These are phyloP conservation scores for Botrytis pseudocinerea DNA, from an alignment of 2,329 filamentous ascomycete genomes.

Conservation along the genomic window DNA sequence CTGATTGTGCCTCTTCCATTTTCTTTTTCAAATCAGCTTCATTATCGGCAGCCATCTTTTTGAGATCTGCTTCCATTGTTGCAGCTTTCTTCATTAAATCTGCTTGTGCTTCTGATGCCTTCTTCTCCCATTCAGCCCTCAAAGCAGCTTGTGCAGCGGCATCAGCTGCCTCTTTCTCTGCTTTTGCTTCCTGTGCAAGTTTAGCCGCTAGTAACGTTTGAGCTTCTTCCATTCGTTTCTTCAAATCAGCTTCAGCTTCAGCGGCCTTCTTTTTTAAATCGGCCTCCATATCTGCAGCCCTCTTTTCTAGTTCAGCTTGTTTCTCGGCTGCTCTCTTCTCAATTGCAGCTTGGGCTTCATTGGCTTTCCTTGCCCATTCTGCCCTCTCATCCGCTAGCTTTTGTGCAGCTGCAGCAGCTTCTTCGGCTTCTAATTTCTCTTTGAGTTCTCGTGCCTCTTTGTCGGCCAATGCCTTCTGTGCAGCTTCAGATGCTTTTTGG, in stretches of 20 bases:
- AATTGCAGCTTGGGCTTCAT: slow-evolving; percentile 45
- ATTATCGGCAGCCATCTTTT: slow-evolving; percentile 41
- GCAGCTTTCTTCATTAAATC: slow-evolving; percentile 43
- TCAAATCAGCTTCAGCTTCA: slow-evolving; percentile 29
- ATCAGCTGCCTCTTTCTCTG: slow-evolving; percentile 27
- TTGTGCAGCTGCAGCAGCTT: slow-evolving; percentile 47
- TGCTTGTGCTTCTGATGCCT: slow-evolving; percentile 30
- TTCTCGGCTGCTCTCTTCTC: slow-evolving; percentile 30
- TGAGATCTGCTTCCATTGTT: slow-evolving; percentile 37
- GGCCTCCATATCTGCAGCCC: slow-evolving; percentile 21
- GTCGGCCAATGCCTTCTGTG: slow-evolving; percentile 49
- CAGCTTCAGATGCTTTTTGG: slow-evolving; percentile 29
- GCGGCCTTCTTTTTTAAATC: slow-evolving; percentile 27
- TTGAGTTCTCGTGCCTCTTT: slow-evolving; percentile 40
- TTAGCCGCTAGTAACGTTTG: slow-evolving; percentile 13
- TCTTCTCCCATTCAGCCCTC: slow-evolving; percentile 29
- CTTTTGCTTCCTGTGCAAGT: slow-evolving; percentile 27
- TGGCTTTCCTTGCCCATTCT: slow-evolving; percentile 44
- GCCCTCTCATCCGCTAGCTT: slow-evolving; percentile 47
- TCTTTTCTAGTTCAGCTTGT: slow-evolving; percentile 25
- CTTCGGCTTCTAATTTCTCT: slow-evolving; percentile 33
- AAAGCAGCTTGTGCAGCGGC: slow-evolving; percentile 18
- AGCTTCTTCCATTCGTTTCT: slow-evolving; percentile 32
- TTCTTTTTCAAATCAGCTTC: slow-evolving; percentile 24
- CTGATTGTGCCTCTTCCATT: slow-evolving; percentile 23